These are phyloP conservation scores for Cyclotella atomus DNA, from an alignment of 108 stramenopile species.

Conservation along the genomic window DNA sequence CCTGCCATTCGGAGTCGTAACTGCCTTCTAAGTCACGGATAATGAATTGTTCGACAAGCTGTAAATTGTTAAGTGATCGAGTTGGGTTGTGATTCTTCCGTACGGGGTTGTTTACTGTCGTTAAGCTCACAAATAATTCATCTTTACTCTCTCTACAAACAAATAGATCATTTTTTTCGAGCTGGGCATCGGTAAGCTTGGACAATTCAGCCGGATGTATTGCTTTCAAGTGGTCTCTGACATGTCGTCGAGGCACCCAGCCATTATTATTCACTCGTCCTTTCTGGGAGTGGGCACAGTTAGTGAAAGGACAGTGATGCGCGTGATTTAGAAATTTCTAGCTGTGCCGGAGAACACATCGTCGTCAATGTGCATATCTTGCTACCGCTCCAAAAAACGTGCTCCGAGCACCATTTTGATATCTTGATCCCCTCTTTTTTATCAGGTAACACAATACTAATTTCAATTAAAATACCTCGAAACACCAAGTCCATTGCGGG, in stretches of 20 bases:
- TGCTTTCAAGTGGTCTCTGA: not conserved
- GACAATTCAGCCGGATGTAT: not conserved
- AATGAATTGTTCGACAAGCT: not conserved
- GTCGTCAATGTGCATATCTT: no score
- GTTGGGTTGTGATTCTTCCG: not conserved
- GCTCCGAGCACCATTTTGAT: no score
- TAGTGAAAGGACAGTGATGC: not conserved
- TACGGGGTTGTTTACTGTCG: not conserved
- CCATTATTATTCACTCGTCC: no score
- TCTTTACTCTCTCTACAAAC: not conserved
- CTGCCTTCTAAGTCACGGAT: not conserved
- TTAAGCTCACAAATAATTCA: not conserved
- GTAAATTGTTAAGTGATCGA: no score
- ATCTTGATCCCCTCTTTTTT: no score
- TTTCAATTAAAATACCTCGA: no score
- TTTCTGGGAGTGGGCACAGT: not conserved
- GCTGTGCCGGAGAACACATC: no score
- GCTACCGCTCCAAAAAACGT: no score
- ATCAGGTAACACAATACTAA: no score
- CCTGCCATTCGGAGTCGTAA: no score
- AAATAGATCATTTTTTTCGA: not conserved
- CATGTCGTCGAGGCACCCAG: not conserved
- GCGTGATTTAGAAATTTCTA: not conserved
- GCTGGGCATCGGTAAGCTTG: not conserved
- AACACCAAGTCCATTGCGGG: no score